Evolutionary conservation across 352 stramenopile species (phyloP), one percentile per base, ranked within the genome.

Genomic region (Phytopythium vexans): DNA sequence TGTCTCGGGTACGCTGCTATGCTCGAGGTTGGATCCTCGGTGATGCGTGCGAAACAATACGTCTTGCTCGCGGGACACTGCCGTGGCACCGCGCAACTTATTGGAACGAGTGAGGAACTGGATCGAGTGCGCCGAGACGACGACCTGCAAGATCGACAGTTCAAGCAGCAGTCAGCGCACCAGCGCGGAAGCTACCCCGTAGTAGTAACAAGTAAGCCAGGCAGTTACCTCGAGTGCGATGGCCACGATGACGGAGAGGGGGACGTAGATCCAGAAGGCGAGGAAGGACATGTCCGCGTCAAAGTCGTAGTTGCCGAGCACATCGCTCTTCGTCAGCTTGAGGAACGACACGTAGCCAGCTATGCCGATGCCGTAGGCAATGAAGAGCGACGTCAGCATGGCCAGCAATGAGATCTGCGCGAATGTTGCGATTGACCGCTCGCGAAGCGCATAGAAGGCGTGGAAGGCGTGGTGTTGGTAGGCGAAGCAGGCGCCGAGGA

Each of bases 391-490:
- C 3, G 65, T 42, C 3, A 78, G 37, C 15, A 59, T 68, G 9
- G 66, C 67, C 8, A 67, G 21, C 15, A 65, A 52, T 12, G 70
- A 76, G 16, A 84, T 3, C 0, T 54, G 48, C 7, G 58, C 66
- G 43, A 86, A 88, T 11, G 39, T 44, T 1, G 41, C 57, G 4
- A 73, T 65, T 14, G 70, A 82, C 12, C 70, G 68, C 34, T 70
- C 60, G 8, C 27, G 47, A 45, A 80, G 56, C 21, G 64, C 56
- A 51, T 80, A 68, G 46, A 84, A 84, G 0, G 72, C 68, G 49
- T 84, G 74, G 47, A 83, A 83, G n/a, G 63, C 70, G 45, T 82
- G 71, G 43, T 82, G 77, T 41, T 82, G 71, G 33, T 66, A 79
- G 12, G 58, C 57, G 27, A 84, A 64, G 0, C 61, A 53, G 10